Evolutionary conservation across 345 rosid genomes (phyloP).

Genomic region (Salix exigua): DNA sequence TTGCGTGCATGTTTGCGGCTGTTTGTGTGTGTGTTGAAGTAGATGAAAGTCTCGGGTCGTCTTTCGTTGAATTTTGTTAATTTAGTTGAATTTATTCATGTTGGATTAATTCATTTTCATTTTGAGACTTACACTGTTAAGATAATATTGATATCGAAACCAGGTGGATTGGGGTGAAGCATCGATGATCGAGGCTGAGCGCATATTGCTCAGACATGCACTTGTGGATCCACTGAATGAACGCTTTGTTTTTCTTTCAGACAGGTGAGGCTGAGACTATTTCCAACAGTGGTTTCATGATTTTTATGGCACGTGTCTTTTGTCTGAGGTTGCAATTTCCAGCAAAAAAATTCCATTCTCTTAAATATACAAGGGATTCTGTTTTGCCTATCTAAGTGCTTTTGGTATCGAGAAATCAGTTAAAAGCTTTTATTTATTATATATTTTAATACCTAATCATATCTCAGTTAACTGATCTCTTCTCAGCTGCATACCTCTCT

Average conservation of each 20-base stretch:
- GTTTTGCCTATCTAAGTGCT: too few species aligned
- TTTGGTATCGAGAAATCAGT: too few species aligned
- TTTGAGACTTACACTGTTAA: neutral
- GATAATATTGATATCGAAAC: slow-evolving; percentile 6
- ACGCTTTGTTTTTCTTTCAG: slow-evolving; percentile 91
- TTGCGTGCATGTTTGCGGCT: neutral
- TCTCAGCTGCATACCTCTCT: slow-evolving; percentile 94
- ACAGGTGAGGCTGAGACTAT: slow-evolving; percentile 58
- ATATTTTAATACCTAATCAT: slow-evolving; percentile 28
- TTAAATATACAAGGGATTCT: neutral
- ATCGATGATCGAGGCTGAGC: slow-evolving; percentile 94
- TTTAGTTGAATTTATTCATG: neutral
- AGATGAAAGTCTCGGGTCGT: neutral
- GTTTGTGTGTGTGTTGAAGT: neutral
- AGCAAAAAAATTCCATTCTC: neutral
- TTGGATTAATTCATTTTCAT: neutral
- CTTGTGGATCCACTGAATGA: slow-evolving; percentile 66
- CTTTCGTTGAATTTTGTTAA: neutral
- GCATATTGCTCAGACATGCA: slow-evolving; percentile 84
- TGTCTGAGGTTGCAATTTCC: too few species aligned
- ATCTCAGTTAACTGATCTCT: slow-evolving; percentile 38
- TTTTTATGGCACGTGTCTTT: neutral
- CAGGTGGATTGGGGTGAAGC: slow-evolving; percentile 99
- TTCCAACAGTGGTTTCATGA: neutral
- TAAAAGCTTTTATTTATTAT: neutral